Conservation (phyloP, 371 early-diverging fungal species). For the Lichtheimia ramosa region DNA sequence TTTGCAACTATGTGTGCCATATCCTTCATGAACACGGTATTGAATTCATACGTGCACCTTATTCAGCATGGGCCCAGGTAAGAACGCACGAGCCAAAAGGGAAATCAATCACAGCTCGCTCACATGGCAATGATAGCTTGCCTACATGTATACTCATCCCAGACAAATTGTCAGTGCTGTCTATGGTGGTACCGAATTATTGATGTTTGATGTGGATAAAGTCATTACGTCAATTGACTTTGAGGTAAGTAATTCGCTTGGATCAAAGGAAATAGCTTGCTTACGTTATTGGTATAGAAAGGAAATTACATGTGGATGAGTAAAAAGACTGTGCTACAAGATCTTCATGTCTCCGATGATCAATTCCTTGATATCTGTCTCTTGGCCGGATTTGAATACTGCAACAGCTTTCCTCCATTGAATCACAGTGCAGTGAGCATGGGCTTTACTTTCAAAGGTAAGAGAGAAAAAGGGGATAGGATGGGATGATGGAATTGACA, state of each 20-base stretch:
- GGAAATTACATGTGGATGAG: constrained; percentile 68
- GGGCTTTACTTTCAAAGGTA: constrained; percentile 66
- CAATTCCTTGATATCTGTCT: constrained; percentile 85
- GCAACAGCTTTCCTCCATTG: constrained; percentile 74
- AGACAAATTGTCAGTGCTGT: constrained; percentile 71
- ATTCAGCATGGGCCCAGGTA: constrained; percentile 82
- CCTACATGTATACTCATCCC: constrained; percentile 73
- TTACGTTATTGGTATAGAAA: constrained; percentile 27
- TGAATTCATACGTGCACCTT: constrained; percentile 84
- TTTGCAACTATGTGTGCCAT: constrained; percentile 69
- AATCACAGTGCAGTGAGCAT: constrained; percentile 33
- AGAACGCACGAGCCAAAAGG: background rate
- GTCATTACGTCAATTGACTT: constrained; percentile 70
- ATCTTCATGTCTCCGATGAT: constrained; percentile 66
- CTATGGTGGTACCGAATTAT: constrained; percentile 70
- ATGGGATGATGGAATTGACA: background rate
- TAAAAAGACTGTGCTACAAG: constrained; percentile 64
- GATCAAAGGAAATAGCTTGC: background rate
- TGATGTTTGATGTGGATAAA: constrained; percentile 82
- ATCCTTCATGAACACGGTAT: constrained; percentile 63
- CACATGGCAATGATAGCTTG: constrained; percentile 48
- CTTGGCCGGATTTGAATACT: constrained; percentile 79
- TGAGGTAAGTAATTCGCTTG: constrained; percentile 31
- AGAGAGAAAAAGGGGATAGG: background rate
- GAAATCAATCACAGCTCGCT: background rate